phyloP scores from a whole-genome alignment of 2,329 filamentous ascomycete genomes.

The Xylariaceae sp. region DNA sequence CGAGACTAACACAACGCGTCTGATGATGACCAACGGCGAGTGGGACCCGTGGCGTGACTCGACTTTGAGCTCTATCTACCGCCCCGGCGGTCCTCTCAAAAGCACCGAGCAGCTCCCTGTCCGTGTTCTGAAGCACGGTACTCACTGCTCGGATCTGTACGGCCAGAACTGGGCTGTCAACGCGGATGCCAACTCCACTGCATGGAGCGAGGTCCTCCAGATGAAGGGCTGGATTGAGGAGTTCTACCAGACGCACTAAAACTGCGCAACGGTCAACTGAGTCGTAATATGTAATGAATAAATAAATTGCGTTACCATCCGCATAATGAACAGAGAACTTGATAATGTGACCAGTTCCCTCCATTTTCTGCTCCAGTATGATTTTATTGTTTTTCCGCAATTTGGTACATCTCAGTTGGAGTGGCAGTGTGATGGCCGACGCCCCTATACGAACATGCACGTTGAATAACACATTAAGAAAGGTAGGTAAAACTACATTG shows the following conservation, averaged over 20 bases:
- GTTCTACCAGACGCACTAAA: conserved; percentile 36
- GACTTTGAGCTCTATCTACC: conserved; percentile 34
- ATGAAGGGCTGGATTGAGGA: conserved; percentile 53
- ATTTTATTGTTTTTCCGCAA: too few species aligned
- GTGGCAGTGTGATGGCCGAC: too few species aligned
- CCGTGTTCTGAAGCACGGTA: conserved; percentile 32
- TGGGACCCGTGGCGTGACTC: conserved; percentile 39
- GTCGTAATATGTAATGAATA: conserved; percentile 3
- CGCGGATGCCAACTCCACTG: conserved; percentile 44
- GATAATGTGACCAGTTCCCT: too few species aligned
- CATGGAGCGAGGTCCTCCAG: conserved; percentile 47
- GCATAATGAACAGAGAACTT: too few species aligned
- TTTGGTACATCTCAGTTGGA: too few species aligned
- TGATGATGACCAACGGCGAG: conserved; percentile 39
- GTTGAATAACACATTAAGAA: too few species aligned
- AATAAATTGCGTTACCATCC: too few species aligned
- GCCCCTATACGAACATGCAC: too few species aligned
- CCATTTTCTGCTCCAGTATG: too few species aligned
- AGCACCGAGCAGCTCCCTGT: conserved; percentile 32
- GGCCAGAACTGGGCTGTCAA: conserved; percentile 48
- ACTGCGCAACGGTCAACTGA: not conserved
- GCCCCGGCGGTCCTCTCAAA: conserved; percentile 36
- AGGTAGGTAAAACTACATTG: too few species aligned
- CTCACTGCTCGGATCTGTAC: conserved; percentile 39
- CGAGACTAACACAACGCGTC: conserved; percentile 36